A percentile compares a stretch with the other conserved stretches of the same genome.
These are phyloP conservation scores for Stagonosporopsis tanaceti DNA, from an alignment of 2,329 filamentous ascomycete species.

Conservation along the genomic window DNA sequence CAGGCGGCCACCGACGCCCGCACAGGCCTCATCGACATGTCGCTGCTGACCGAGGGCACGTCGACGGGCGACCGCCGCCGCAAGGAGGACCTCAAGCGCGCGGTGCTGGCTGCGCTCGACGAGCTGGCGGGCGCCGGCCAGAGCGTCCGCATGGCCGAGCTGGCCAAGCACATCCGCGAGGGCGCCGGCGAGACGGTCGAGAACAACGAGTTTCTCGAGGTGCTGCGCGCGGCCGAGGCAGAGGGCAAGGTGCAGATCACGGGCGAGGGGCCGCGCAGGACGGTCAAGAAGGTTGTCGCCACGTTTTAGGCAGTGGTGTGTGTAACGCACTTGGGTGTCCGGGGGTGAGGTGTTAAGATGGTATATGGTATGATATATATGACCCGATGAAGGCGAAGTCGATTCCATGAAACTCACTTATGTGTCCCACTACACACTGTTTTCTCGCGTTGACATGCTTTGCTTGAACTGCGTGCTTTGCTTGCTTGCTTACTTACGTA, in stretches of 20 bases:
- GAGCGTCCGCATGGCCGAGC: conserved; percentile 78
- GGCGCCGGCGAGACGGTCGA: conserved; percentile 68
- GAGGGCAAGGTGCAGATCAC: conserved; percentile 82
- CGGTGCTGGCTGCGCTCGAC: conserved; percentile 77
- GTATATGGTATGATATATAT: too few species aligned
- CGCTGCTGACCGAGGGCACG: conserved; percentile 91
- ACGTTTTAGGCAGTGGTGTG: conserved; percentile 23
- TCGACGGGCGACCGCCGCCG: conserved; percentile 84
- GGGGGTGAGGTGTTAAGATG: too few species aligned
- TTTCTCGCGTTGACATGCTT: too few species aligned
- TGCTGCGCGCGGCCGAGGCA: conserved; percentile 78
- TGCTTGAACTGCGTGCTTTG: too few species aligned
- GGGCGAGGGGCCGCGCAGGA: conserved; percentile 85
- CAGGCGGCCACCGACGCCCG: conserved; percentile 94
- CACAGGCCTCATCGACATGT: conserved; percentile 95
- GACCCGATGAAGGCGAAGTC: too few species aligned
- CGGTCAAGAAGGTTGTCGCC: conserved; percentile 72
- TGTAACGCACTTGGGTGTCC: too few species aligned
- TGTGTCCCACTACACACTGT: too few species aligned
- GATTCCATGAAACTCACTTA: too few species aligned
- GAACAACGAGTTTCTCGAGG: conserved; percentile 81
- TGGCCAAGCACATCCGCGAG: conserved; percentile 75
- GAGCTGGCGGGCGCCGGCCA: conserved; percentile 71
- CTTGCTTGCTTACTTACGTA: too few species aligned
- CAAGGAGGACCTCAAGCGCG: conserved; percentile 83